phyloP scores from a whole-genome alignment of 495 filamentous ascomycete species.

The Talaromyces liani region DNA sequence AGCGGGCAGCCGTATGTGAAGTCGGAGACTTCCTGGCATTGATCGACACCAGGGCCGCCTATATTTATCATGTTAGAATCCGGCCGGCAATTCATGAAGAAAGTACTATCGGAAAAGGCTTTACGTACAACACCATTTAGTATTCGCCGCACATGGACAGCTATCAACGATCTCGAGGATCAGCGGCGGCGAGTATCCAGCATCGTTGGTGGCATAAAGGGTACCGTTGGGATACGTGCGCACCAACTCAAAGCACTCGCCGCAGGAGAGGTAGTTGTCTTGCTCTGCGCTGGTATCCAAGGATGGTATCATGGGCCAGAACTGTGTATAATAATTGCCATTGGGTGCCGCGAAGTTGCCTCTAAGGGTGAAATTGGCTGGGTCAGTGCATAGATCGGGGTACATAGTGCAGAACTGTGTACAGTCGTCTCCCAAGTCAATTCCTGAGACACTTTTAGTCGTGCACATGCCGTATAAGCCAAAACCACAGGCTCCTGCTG shows the following conservation, averaged over 20 bases:
- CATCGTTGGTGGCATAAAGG: neutral
- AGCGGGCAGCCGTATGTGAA: slow-evolving; percentile 1
- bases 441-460: slow-evolving; percentile 3
- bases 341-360: slow-evolving; percentile 1
- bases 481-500: slow-evolving; percentile 2
- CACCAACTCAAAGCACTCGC: slow-evolving; percentile 4
- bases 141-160: slow-evolving; percentile 1
- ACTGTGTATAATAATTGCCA: slow-evolving; percentile 4
- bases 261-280: slow-evolving; percentile 5
- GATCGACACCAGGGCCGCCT: slow-evolving; percentile 3
- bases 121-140: slow-evolving; percentile 3
- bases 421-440: slow-evolving; percentile 1
- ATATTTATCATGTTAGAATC: neutral
- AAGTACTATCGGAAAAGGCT: neutral
- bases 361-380: slow-evolving; percentile 1
- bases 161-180: slow-evolving; percentile 3
- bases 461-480: slow-evolving; percentile 6
- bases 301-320: slow-evolving; percentile 3
- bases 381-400: slow-evolving; percentile 2
- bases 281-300: neutral
- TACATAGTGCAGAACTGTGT: neutral
- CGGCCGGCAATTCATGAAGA: too few species aligned
- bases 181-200: neutral
- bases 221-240: neutral
- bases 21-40: slow-evolving; percentile 1